Conservation (phyloP, 345 rosid genomes). For the Gossypium sturtianum region DNA sequence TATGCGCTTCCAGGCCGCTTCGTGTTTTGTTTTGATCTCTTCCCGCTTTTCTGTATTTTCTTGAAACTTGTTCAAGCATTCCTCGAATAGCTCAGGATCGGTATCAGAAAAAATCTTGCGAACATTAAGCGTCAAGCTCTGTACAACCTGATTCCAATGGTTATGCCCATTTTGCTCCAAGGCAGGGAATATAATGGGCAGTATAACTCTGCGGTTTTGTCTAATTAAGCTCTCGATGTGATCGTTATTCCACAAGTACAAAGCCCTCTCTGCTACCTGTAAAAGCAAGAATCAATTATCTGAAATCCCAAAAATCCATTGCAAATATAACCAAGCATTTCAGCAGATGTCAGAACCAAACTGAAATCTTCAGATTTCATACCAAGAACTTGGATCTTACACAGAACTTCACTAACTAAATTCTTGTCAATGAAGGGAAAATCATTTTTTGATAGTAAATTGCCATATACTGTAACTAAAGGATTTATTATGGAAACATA, state of each 20-base stretch:
- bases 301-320: not conserved
- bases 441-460: not conserved
- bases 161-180: constrained; percentile 54
- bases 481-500: not conserved
- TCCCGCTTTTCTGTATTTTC: constrained; percentile 48
- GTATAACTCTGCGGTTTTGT: constrained; percentile 55
- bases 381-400: not conserved
- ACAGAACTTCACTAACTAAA: not conserved
- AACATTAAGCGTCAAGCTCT: constrained; percentile 58
- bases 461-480: not conserved
- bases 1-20: constrained; percentile 58
- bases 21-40: constrained; percentile 43
- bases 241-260: constrained; percentile 69
- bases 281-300: not conserved
- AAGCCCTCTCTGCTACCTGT: constrained; percentile 73
- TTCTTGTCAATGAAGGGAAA: not conserved
- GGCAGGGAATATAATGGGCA: constrained; percentile 61
- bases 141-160: constrained; percentile 77
- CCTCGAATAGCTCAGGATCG: constrained; percentile 59
- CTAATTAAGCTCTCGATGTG: constrained; percentile 63
- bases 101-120: constrained; percentile 57
- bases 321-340: not conserved
- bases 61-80: constrained; percentile 46
- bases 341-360: not conserved
- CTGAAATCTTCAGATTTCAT: not conserved